Evolutionary conservation across 345 rosid genomes (phyloP).

Genomic region (Theobroma cacao): DNA sequence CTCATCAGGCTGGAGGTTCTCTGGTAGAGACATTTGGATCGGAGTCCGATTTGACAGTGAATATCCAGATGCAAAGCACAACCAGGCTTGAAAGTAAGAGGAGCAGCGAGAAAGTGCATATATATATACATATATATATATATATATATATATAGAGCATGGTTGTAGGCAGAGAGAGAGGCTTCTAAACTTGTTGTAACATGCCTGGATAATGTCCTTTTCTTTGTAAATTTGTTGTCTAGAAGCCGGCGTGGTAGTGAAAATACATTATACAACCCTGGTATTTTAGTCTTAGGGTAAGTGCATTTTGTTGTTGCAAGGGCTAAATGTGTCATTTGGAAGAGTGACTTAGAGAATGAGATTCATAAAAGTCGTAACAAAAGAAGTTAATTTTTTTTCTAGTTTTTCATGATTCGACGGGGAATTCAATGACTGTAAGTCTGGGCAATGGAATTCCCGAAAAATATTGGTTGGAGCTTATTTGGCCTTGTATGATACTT

Average conservation of each 20-base stretch:
- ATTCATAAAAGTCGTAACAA: neutral
- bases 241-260: neutral
- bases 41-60: neutral
- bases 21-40: slow-evolving; percentile 25
- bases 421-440: slow-evolving; percentile 16
- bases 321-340: neutral
- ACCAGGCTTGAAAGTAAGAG: neutral
- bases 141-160: slow-evolving; percentile 3
- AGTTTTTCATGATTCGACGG: slow-evolving; percentile 16
- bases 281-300: neutral
- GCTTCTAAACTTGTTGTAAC: neutral
- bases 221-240: slow-evolving; percentile 12
- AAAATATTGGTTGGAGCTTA: neutral
- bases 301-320: neutral
- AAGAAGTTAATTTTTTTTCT: slow-evolving; percentile 6
- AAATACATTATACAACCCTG: neutral
- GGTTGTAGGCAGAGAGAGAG: neutral
- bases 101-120: neutral
- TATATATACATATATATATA: too few relatives aligned
- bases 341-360: neutral
- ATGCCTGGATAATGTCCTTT: slow-evolving; percentile 12
- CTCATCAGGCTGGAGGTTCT: slow-evolving; percentile 31
- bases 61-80: neutral
- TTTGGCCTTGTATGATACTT: slow-evolving; percentile 6
- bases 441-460: slow-evolving; percentile 26